Evolutionary conservation across 2,329 filamentous ascomycete genomes (phyloP).

Genomic region (Pseudonectria buxi): DNA sequence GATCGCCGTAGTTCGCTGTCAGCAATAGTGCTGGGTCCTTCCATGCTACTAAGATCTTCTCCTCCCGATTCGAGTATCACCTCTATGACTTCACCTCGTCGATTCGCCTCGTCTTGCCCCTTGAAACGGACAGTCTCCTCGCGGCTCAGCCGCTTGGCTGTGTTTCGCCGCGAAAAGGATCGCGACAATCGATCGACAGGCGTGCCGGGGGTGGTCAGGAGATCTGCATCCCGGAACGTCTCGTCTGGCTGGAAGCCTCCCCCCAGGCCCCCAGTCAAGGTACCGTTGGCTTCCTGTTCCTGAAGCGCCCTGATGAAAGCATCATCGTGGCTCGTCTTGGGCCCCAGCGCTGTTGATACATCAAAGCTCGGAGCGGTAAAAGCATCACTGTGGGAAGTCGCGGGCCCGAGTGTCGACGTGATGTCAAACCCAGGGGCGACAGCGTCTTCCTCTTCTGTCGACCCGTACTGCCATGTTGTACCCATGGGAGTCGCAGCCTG

Average conservation of each 20-base stretch:
- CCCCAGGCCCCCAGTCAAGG: slow-evolving; percentile 52
- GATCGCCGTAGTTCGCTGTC: slow-evolving; percentile 29
- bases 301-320: slow-evolving; percentile 40
- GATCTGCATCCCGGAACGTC: slow-evolving; percentile 43
- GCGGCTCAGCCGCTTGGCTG: slow-evolving; percentile 20
- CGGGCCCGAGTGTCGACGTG: slow-evolving; percentile 2
- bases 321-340: slow-evolving; percentile 36
- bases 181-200: slow-evolving; percentile 31
- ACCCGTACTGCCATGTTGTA: slow-evolving; percentile 25
- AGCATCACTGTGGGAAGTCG: slow-evolving; percentile 7
- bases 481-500: slow-evolving; percentile 34
- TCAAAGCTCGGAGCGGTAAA: slow-evolving; percentile 34
- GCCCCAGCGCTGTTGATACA: slow-evolving; percentile 39
- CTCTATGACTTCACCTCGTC: slow-evolving; percentile 52
- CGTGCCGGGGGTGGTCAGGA: slow-evolving; percentile 33
- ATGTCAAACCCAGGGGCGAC: slow-evolving; percentile 2
- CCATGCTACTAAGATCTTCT: slow-evolving; percentile 47
- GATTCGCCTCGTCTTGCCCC: slow-evolving; percentile 53
- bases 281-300: slow-evolving; percentile 47
- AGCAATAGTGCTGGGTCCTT: slow-evolving; percentile 31
- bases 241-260: slow-evolving; percentile 43
- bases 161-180: slow-evolving; percentile 34
- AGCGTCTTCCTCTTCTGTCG: slow-evolving; percentile 25
- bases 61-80: slow-evolving; percentile 42
- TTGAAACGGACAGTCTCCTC: slow-evolving; percentile 40